Conservation (phyloP, 768 basidiomycete species). For the Chalciporus chontae region DNA sequence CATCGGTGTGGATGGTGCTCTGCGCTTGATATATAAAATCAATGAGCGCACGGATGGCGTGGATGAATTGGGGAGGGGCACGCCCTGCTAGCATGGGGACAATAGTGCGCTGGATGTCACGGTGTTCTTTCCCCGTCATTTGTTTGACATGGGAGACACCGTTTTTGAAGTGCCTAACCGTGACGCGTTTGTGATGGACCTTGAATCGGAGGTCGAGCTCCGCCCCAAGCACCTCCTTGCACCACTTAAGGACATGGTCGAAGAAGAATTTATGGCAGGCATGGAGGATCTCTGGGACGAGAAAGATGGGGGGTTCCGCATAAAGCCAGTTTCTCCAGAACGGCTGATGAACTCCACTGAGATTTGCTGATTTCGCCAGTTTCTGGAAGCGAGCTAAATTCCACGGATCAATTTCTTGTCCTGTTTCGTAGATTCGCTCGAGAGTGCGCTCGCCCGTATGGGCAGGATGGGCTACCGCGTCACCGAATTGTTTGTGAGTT, state of each 20-base stretch:
- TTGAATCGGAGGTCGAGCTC: not conserved
- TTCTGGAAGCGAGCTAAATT: constrained; percentile 24
- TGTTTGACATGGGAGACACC: constrained; percentile 40
- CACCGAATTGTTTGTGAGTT: constrained; percentile 9
- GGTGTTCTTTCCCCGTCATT: constrained; percentile 39
- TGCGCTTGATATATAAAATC: constrained; percentile 29
- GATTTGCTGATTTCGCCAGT: constrained; percentile 8
- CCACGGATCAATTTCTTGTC: constrained; percentile 16
- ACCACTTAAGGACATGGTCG: constrained; percentile 11
- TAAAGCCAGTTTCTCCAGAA: constrained; percentile 38
- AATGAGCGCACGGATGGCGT: constrained; percentile 9
- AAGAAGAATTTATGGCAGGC: constrained; percentile 16
- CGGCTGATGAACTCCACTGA: constrained; percentile 18
- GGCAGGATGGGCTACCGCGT: not conserved
- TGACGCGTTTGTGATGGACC: constrained; percentile 5
- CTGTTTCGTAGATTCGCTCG: not conserved
- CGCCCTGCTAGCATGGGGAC: constrained; percentile 14
- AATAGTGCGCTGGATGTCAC: constrained; percentile 35
- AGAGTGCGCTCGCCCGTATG: constrained; percentile 5
- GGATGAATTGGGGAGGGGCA: not conserved
- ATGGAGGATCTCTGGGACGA: constrained; percentile 28
- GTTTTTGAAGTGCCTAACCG: constrained; percentile 35
- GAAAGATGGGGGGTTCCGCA: constrained; percentile 30
- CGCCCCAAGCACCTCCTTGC: constrained; percentile 4
- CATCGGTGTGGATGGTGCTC: constrained; percentile 6